Evolutionary conservation across 2,329 filamentous ascomycete species (phyloP).

Genomic region (Myotisia sp.): DNA sequence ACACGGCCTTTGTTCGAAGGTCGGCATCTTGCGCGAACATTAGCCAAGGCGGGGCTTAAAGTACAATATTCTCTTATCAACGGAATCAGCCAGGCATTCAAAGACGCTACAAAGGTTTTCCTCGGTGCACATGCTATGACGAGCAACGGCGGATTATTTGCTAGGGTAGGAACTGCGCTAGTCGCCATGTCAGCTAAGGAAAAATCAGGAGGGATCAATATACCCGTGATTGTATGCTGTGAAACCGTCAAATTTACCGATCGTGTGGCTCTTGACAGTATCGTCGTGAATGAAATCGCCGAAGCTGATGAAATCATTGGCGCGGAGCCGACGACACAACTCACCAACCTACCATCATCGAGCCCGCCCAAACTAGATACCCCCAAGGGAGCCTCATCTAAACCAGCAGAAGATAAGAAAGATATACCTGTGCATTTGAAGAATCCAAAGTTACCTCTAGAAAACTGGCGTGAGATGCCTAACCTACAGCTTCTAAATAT

Average conservation of each 20-base stretch:
- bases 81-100: constrained; percentile 59
- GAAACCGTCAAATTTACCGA: constrained; percentile 93
- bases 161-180: constrained; percentile 70
- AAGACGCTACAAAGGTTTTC: constrained; percentile 57
- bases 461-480: constrained; percentile 44
- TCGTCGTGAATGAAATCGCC: constrained; percentile 87
- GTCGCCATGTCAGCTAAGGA: constrained; percentile 71
- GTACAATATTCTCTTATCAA: constrained; percentile 74
- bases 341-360: constrained; percentile 7
- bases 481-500: constrained; percentile 55
- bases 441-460: constrained; percentile 26
- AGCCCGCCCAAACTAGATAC: constrained; percentile 17
- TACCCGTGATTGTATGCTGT: constrained; percentile 77
- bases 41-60: constrained; percentile 55
- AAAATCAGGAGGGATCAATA: constrained; percentile 39
- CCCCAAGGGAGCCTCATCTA: constrained; percentile 4
- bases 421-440: constrained; percentile 4
- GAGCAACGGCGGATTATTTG: constrained; percentile 83
- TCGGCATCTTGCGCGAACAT: constrained; percentile 53
- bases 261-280: constrained; percentile 76
- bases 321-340: constrained; percentile 7
- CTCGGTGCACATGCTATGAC: constrained; percentile 90
- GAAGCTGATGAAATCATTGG: constrained; percentile 52
- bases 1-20: constrained; percentile 57
- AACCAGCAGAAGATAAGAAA: constrained; percentile 6